These are phyloP conservation scores for Beauveria varroae DNA, from an alignment of 2,329 filamentous ascomycete species.

Conservation along the genomic window DNA sequence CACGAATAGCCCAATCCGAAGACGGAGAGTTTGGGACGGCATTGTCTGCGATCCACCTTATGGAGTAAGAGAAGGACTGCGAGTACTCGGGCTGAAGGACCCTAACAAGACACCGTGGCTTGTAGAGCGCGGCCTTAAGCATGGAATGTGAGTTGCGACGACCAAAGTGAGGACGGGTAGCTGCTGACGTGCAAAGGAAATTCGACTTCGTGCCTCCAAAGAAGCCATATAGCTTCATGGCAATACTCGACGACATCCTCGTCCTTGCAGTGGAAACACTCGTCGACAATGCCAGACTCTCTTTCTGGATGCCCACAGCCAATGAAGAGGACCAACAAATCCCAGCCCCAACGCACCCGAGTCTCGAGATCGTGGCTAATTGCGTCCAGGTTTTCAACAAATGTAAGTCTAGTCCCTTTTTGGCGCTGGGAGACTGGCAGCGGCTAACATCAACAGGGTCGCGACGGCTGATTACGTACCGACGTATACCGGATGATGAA, in stretches of 20 bases:
- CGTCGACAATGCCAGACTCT: conserved; percentile 70
- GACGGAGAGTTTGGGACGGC: conserved; percentile 65
- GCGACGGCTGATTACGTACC: conserved; percentile 79
- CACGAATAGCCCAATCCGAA: conserved; percentile 72
- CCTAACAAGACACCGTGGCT: conserved; percentile 51
- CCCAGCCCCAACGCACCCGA: conserved; percentile 67
- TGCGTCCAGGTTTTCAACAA: conserved; percentile 86
- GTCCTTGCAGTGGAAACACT: conserved; percentile 71
- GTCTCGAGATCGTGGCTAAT: conserved; percentile 63
- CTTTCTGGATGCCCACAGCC: conserved; percentile 96
- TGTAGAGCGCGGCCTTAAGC: conserved; percentile 60
- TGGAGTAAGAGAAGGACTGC: conserved; percentile 84
- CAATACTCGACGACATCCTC: conserved; percentile 85
- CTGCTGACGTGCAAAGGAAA: conserved; percentile 14
- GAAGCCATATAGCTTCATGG: conserved; percentile 82
- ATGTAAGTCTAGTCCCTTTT: conserved; percentile 48
- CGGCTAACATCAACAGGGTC: conserved; percentile 54
- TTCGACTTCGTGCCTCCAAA: conserved; percentile 78
- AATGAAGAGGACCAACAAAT: conserved; percentile 73
- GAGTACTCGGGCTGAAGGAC: conserved; percentile 74
- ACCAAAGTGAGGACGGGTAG: neutral
- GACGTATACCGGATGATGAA: conserved; percentile 54
- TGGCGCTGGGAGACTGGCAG: neutral
- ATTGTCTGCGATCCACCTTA: conserved; percentile 96
- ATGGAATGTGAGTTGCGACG: conserved; percentile 54